A percentile compares a stretch with the other conserved stretches of the same genome.
phyloP scores from a whole-genome alignment of 2,329 filamentous ascomycete genomes.

The Cladobotryum protrusum region DNA sequence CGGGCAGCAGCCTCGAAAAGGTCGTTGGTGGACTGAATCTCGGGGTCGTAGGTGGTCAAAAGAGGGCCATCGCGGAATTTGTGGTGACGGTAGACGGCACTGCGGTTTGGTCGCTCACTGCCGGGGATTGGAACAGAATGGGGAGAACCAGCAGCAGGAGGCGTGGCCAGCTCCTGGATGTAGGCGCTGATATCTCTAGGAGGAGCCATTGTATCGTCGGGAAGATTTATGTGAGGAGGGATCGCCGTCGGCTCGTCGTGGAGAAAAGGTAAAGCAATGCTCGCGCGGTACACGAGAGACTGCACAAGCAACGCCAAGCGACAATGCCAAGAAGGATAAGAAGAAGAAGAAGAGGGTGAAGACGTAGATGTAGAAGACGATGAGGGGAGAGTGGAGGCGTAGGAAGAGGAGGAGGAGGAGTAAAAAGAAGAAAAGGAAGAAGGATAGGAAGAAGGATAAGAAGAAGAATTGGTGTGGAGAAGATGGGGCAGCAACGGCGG shows the following conservation, averaged over 20 bases:
- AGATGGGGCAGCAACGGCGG: background rate
- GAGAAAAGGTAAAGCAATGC: background rate
- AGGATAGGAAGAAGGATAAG: background rate
- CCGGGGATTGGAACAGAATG: constrained; percentile 75
- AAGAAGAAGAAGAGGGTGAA: too few species aligned
- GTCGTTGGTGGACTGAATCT: constrained; percentile 68
- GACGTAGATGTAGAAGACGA: too few species aligned
- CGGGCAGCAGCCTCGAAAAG: constrained; percentile 66
- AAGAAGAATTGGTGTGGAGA: background rate
- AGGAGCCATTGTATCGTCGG: constrained; percentile 25
- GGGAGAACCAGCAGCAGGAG: constrained; percentile 67
- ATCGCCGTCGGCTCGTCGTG: too few species aligned
- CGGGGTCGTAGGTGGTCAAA: constrained; percentile 65
- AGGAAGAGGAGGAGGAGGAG: too few species aligned
- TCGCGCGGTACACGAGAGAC: constrained; percentile 3
- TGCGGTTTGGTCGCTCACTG: constrained; percentile 65
- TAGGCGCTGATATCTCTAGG: constrained; percentile 31
- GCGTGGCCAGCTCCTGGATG: constrained; percentile 48
- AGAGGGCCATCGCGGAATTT: constrained; percentile 65
- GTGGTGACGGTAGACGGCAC: constrained; percentile 77
- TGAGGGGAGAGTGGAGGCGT: too few species aligned
- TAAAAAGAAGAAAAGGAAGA: background rate
- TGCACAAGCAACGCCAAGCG: background rate
- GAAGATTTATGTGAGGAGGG: too few species aligned
- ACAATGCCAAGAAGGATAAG: too few species aligned